A percentile compares a stretch with the other conserved stretches of the same genome.
These are phyloP conservation scores for Leishmania major DNA, from an alignment of 208 protist genomes.

Conservation along the genomic window DNA sequence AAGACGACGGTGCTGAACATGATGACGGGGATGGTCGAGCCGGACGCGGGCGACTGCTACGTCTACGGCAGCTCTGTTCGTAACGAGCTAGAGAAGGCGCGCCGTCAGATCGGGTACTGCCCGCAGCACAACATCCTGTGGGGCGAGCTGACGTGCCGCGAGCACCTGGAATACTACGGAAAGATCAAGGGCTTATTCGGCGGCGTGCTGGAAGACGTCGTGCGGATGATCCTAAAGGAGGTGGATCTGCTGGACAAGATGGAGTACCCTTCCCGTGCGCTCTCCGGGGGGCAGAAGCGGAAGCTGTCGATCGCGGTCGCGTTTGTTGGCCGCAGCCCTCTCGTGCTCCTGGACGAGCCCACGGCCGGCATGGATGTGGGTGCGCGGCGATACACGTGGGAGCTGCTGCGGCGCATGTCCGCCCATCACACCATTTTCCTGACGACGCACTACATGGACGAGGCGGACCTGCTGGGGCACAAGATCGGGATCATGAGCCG, in stretches of 20 bases:
- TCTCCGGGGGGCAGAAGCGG: slow-evolving; percentile 90
- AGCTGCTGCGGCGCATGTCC: slow-evolving; percentile 53
- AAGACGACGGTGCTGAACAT: slow-evolving; percentile 88
- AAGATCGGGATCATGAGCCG: slow-evolving; percentile 92
- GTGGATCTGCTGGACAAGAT: slow-evolving; percentile 67
- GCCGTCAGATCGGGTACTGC: slow-evolving; percentile 75
- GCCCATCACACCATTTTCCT: slow-evolving; percentile 63
- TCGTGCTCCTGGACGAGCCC: slow-evolving; percentile 92
- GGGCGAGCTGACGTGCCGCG: slow-evolving; percentile 81
- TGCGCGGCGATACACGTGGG: slow-evolving; percentile 86
- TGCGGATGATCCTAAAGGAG: slow-evolving; percentile 42
- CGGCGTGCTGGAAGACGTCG: slow-evolving; percentile 25
- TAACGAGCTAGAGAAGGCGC: slow-evolving; percentile 44
- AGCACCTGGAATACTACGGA: slow-evolving; percentile 92
- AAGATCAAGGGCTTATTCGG: slow-evolving; percentile 82
- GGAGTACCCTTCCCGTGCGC: slow-evolving; percentile 30
- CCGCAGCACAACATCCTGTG: slow-evolving; percentile 67
- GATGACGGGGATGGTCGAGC: slow-evolving; percentile 77
- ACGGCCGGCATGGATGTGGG: slow-evolving; percentile 89
- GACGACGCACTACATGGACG: slow-evolving; percentile 97
- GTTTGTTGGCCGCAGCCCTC: slow-evolving; percentile 78
- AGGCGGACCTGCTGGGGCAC: slow-evolving; percentile 95
- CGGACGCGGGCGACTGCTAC: slow-evolving; percentile 68
- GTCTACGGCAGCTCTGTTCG: slow-evolving; percentile 68
- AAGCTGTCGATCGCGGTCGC: slow-evolving; percentile 88